Evolutionary conservation across 306 rosid genomes (phyloP).

Genomic region (Prunus persica): DNA sequence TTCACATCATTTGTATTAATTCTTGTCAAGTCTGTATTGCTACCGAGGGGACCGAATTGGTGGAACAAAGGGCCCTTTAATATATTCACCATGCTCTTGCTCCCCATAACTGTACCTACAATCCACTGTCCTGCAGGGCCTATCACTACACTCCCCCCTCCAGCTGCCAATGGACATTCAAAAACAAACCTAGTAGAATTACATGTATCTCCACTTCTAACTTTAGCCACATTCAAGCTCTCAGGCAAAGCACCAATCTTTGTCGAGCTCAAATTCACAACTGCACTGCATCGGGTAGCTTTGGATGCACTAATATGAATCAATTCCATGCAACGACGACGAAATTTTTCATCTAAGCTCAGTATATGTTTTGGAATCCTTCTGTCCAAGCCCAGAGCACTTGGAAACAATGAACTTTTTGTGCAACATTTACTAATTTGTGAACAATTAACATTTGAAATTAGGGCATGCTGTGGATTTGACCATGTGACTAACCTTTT

Average conservation of each 20-base stretch:
- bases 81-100: slow-evolving; percentile 82
- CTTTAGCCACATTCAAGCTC: slow-evolving; percentile 30
- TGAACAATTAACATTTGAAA: slow-evolving; percentile 51
- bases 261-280: slow-evolving; percentile 42
- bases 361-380: slow-evolving; percentile 79
- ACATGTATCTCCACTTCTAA: slow-evolving; percentile 26
- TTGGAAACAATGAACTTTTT: slow-evolving; percentile 44
- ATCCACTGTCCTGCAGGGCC: slow-evolving; percentile 46
- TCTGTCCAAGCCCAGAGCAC: slow-evolving; percentile 44
- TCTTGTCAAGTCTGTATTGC: slow-evolving; percentile 39
- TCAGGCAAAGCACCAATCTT: slow-evolving; percentile 44
- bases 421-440: slow-evolving; percentile 46
- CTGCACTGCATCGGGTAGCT: slow-evolving; percentile 48
- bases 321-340: slow-evolving; percentile 73
- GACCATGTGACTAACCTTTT: slow-evolving; percentile 56
- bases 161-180: slow-evolving; percentile 31
- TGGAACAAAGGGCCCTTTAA: slow-evolving; percentile 67
- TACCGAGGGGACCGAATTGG: slow-evolving; percentile 41
- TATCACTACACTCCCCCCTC: slow-evolving; percentile 28
- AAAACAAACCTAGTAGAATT: slow-evolving; percentile 37
- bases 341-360: slow-evolving; percentile 75
- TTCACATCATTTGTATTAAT: slow-evolving; percentile 42
- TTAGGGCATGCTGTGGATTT: slow-evolving; percentile 43
- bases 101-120: slow-evolving; percentile 76
- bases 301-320: slow-evolving; percentile 60